Percentiles rank a stretch among this genome's conserved stretches.
Evolutionary conservation across 768 basidiomycete species (phyloP).

Genomic region (Naematelia encephala): DNA sequence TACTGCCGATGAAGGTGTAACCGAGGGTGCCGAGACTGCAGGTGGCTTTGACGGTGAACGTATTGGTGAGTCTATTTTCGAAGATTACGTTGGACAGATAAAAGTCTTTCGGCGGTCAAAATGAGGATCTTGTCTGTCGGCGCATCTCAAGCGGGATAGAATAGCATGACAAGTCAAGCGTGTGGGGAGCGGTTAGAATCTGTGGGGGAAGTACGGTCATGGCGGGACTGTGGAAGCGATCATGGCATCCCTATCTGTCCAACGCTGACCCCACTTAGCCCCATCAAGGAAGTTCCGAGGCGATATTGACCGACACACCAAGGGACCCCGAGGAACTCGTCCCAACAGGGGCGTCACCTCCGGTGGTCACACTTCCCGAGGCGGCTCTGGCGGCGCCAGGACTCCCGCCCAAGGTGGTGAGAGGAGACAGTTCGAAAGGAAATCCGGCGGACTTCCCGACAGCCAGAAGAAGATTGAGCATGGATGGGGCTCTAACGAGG

Average conservation of each 20-base stretch:
- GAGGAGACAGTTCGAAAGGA: slow-evolving; percentile 72
- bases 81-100: too few species aligned
- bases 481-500: slow-evolving; percentile 93
- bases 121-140: too few species aligned
- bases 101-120: too few species aligned
- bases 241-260: not conserved
- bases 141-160: too few species aligned
- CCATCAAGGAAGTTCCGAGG: slow-evolving; percentile 30
- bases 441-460: slow-evolving; percentile 60
- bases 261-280: slow-evolving; percentile 16
- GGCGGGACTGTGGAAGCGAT: not conserved
- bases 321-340: slow-evolving; percentile 52
- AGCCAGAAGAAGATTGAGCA: slow-evolving; percentile 92
- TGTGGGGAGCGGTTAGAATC: too few species aligned
- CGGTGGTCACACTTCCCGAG: slow-evolving; percentile 45
- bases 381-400: slow-evolving; percentile 52
- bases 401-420: slow-evolving; percentile 55
- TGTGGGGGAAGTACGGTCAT: not conserved
- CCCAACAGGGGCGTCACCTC: slow-evolving; percentile 52
- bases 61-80: slow-evolving; percentile 30
- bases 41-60: slow-evolving; percentile 50
- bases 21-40: slow-evolving; percentile 41
- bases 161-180: too few species aligned
- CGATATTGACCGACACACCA: slow-evolving; percentile 44
- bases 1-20: slow-evolving; percentile 22